Evolutionary conservation across 2,329 filamentous ascomycete species (phyloP).

Genomic region (Colletotrichum camelliae): DNA sequence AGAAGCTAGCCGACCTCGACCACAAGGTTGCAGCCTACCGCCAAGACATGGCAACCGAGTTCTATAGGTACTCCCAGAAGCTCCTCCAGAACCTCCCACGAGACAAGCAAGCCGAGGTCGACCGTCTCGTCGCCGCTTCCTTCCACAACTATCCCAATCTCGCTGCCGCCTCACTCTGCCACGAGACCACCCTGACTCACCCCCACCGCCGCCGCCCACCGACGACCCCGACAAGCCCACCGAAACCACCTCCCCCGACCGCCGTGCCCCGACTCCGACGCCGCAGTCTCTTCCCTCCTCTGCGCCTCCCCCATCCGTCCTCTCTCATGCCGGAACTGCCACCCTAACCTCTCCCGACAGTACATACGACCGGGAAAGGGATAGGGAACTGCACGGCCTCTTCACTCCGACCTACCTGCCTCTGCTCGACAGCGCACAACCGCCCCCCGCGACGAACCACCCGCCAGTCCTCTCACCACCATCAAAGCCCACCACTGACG

Average conservation of each 20-base stretch:
- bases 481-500: conserved; percentile 13
- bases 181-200: conserved; percentile 37
- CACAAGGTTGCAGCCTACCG: conserved; percentile 62
- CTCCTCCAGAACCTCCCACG: conserved; percentile 53
- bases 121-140: conserved; percentile 50
- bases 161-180: conserved; percentile 36
- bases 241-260: neutral
- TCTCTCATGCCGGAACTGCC: conserved; percentile 12
- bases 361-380: conserved; percentile 50
- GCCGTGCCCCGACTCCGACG: neutral
- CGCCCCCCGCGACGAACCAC: conserved; percentile 22
- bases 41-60: conserved; percentile 62
- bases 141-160: conserved; percentile 52
- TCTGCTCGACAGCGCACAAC: conserved; percentile 56
- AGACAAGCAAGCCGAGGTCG: conserved; percentile 51
- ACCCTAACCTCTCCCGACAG: conserved; percentile 20
- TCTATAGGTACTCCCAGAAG: conserved; percentile 57
- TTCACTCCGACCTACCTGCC: conserved; percentile 69
- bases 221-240: conserved; percentile 1
- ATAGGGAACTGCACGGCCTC: conserved; percentile 65
- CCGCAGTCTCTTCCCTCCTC: conserved; percentile 17
- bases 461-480: conserved; percentile 25
- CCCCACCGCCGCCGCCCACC: conserved; percentile 31
- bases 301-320: neutral
- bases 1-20: conserved; percentile 62